Evolutionary conservation across 106 monocot genomes (phyloP).

Genomic region (Vanilla planifolia): DNA sequence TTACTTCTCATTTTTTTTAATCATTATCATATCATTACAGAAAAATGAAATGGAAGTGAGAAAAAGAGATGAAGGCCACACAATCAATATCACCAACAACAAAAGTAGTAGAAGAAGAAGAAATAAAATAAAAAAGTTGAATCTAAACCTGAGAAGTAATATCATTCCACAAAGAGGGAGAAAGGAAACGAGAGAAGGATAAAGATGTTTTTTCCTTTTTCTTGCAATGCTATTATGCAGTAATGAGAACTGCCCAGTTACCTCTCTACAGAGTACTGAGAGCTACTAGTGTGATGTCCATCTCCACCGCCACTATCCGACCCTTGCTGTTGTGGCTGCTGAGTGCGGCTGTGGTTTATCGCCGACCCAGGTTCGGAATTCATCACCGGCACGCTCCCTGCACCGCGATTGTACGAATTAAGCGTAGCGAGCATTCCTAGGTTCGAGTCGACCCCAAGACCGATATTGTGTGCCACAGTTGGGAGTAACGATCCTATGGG

Average conservation of each 20-base stretch:
- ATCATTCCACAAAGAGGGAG: no score
- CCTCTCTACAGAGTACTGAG: background rate
- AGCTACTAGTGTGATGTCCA: conserved; percentile 29
- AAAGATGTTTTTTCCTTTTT: background rate
- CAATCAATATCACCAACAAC: no score
- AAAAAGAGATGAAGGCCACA: no score
- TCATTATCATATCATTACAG: no score
- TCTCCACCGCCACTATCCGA: conserved; percentile 31
- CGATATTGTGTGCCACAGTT: conserved; percentile 31
- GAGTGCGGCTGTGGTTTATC: conserved; percentile 27
- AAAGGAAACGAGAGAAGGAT: no score
- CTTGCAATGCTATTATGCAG: background rate
- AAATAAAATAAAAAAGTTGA: no score
- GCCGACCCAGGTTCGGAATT: conserved; percentile 29
- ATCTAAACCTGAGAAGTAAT: no score
- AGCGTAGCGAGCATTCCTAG: conserved; percentile 86
- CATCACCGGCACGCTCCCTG: conserved; percentile 30
- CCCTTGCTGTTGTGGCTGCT: conserved; percentile 24
- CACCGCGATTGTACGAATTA: conserved; percentile 54
- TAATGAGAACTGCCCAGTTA: background rate
- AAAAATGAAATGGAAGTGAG: no score
- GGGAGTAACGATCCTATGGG: conserved; percentile 43
- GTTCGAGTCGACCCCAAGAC: conserved; percentile 58
- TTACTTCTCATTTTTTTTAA: no score
- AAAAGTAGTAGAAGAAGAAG: no score